These are phyloP conservation scores for Ogataea polymorpha DNA, from an alignment of 805 yeast species.

Conservation along the genomic window DNA sequence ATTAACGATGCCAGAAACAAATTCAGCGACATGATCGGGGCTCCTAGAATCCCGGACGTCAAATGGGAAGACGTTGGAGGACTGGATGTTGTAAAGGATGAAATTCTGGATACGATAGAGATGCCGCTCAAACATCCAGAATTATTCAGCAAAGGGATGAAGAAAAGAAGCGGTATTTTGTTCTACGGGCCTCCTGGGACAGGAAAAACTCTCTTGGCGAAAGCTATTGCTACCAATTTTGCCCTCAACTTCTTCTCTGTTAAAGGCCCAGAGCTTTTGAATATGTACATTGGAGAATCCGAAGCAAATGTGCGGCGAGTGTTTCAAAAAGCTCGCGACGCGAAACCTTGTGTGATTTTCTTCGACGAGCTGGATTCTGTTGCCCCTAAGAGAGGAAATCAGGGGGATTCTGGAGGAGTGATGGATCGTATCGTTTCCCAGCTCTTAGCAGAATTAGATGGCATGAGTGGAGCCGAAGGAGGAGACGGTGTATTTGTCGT, in stretches of 20 bases:
- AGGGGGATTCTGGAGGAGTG: constrained; percentile 98
- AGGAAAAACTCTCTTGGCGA: constrained; percentile 92
- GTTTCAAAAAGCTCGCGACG: constrained; percentile 92
- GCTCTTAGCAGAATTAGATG: constrained; percentile 89
- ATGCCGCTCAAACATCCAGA: constrained; percentile 94
- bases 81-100: constrained; percentile 82
- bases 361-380: constrained; percentile 97
- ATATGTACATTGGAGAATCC: constrained; percentile 98
- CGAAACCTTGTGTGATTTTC: constrained; percentile 95
- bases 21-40: constrained; percentile 93
- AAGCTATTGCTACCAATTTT: constrained; percentile 95
- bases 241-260: constrained; percentile 93
- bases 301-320: constrained; percentile 96
- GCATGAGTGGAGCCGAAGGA: constrained; percentile 80
- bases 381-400: constrained; percentile 97
- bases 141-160: constrained; percentile 80
- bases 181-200: constrained; percentile 99
- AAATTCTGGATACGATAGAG: constrained; percentile 91
- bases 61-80: constrained; percentile 99
- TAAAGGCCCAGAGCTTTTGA: constrained; percentile 93
- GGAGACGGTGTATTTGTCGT: constrained; percentile 94
- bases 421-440: constrained; percentile 99
- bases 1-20: constrained; percentile 80
- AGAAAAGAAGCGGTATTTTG: constrained; percentile 89
- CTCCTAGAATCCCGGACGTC: constrained; percentile 92